phyloP scores from a whole-genome alignment of 2,329 filamentous ascomycete genomes.

The Sclerotinia glacialis region DNA sequence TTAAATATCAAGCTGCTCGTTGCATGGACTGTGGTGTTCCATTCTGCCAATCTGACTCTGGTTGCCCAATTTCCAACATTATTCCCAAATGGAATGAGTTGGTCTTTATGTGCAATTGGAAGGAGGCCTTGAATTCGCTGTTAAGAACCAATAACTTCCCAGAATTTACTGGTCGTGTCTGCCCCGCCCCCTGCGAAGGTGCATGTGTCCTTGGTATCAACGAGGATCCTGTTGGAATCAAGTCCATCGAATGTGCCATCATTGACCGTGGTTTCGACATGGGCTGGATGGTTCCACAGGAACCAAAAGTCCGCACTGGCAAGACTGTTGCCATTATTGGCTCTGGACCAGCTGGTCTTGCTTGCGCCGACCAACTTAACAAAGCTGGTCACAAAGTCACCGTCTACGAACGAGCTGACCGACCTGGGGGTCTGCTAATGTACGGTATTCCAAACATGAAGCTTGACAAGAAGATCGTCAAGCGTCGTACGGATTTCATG shows the following conservation, averaged over 20 bases:
- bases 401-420: slow-evolving; percentile 89
- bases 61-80: slow-evolving; percentile 94
- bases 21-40: slow-evolving; percentile 99
- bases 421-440: slow-evolving; percentile 89
- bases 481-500: slow-evolving; percentile 94
- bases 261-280: slow-evolving; percentile 96
- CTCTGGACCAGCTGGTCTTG: slow-evolving; percentile 87
- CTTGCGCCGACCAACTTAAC: slow-evolving; percentile 90
- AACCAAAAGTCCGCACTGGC: slow-evolving; percentile 76
- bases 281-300: slow-evolving; percentile 92
- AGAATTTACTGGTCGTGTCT: slow-evolving; percentile 95
- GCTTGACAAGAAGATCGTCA: slow-evolving; percentile 95
- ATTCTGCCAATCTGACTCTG: slow-evolving; percentile 95
- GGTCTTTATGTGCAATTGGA: slow-evolving; percentile 66
- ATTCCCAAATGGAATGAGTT: slow-evolving; percentile 96
- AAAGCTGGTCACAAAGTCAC: slow-evolving; percentile 84
- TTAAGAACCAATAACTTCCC: slow-evolving; percentile 99
- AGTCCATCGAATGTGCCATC: slow-evolving; percentile 96
- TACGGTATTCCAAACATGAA: slow-evolving; percentile 99
- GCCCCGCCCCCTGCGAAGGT: slow-evolving; percentile 93
- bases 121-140: slow-evolving; percentile 84
- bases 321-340: slow-evolving; percentile 88
- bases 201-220: slow-evolving; percentile 96
- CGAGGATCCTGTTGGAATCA: slow-evolving; percentile 95
- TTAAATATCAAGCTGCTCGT: slow-evolving; percentile 93